Evolutionary conservation across 2,329 filamentous ascomycete species (phyloP).

Genomic region (Aspergillus sclerotialis): DNA sequence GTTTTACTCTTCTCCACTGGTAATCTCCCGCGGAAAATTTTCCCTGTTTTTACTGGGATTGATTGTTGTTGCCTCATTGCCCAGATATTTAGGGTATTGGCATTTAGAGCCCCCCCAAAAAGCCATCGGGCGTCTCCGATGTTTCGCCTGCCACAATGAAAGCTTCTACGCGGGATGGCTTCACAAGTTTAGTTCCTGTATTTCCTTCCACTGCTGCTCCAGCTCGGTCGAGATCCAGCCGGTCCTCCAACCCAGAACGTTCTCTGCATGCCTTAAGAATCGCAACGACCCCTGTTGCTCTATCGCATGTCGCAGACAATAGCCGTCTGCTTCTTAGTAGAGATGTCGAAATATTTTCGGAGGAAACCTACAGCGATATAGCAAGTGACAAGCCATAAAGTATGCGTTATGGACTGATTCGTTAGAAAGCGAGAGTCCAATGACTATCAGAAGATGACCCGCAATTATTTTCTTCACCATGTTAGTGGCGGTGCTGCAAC

Average conservation of each 20-base stretch:
- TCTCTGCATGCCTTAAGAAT: conserved; percentile 22
- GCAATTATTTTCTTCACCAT: conserved; percentile 20
- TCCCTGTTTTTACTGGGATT: no score
- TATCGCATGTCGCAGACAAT: conserved; percentile 20
- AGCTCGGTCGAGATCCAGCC: conserved; percentile 22
- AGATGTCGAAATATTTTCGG: background rate
- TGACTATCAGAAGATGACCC: conserved; percentile 20
- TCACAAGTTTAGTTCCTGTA: conserved; percentile 13
- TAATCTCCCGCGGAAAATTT: no score
- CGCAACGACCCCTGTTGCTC: conserved; percentile 22
- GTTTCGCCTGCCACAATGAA: no score
- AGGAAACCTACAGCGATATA: conserved; percentile 23
- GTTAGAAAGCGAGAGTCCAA: conserved; percentile 27
- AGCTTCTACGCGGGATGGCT: background rate
- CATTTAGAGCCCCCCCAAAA: no score
- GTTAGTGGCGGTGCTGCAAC: no score
- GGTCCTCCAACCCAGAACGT: conserved; percentile 25
- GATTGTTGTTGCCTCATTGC: no score
- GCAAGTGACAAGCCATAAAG: conserved; percentile 26
- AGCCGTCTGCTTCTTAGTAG: conserved; percentile 20
- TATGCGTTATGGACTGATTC: conserved; percentile 27
- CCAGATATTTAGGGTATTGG: no score
- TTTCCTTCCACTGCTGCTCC: conserved; percentile 22
- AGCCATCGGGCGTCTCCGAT: no score
- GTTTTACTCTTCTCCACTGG: no score